These are phyloP conservation scores for Sporisorium iseilematis-ciliati DNA, from an alignment of 1,284 basidiomycete species.

Conservation along the genomic window DNA sequence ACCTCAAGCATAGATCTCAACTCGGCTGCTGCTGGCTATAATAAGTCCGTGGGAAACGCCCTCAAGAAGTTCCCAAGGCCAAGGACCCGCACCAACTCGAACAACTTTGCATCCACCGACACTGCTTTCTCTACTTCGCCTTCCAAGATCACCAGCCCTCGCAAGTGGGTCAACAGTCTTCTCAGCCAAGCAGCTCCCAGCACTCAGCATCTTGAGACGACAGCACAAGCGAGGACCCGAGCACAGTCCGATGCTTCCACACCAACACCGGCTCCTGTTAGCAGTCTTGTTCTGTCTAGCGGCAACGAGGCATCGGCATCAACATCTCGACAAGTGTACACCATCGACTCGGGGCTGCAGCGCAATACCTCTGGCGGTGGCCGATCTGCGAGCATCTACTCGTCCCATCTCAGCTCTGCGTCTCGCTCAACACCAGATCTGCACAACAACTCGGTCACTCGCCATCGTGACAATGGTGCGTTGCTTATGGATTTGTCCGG, in stretches of 20 bases:
- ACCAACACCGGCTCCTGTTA: constrained; percentile 33
- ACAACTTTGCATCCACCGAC: constrained; percentile 12
- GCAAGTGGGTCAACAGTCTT: constrained; percentile 52
- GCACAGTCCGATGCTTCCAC: constrained; percentile 25
- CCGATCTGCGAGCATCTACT: constrained; percentile 31
- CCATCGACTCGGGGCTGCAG: constrained; percentile 42
- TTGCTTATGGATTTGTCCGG: constrained; percentile 27
- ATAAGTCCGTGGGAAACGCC: constrained; percentile 22
- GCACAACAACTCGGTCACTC: constrained; percentile 29
- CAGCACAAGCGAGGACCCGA: constrained; percentile 33
- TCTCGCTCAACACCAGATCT: constrained; percentile 46
- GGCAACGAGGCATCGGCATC: constrained; percentile 7
- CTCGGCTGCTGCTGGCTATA: constrained; percentile 11
- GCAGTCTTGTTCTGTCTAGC: constrained; percentile 29
- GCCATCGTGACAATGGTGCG: constrained; percentile 43
- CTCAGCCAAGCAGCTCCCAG: constrained; percentile 24
- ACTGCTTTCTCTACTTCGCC: constrained; percentile 16
- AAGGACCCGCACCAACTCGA: constrained; percentile 30
- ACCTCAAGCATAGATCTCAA: constrained; percentile 37
- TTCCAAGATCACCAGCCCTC: constrained; percentile 32
- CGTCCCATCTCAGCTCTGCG: constrained; percentile 47
- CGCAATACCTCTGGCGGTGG: constrained; percentile 18
- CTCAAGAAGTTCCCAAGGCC: constrained; percentile 34
- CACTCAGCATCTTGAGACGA: constrained; percentile 37
- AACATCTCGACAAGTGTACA: constrained; percentile 26